A percentile compares a stretch with the other conserved stretches of the same genome.
Evolutionary conservation across 2,329 filamentous ascomycete species (phyloP).

Genomic region (Fusarium beomiforme): DNA sequence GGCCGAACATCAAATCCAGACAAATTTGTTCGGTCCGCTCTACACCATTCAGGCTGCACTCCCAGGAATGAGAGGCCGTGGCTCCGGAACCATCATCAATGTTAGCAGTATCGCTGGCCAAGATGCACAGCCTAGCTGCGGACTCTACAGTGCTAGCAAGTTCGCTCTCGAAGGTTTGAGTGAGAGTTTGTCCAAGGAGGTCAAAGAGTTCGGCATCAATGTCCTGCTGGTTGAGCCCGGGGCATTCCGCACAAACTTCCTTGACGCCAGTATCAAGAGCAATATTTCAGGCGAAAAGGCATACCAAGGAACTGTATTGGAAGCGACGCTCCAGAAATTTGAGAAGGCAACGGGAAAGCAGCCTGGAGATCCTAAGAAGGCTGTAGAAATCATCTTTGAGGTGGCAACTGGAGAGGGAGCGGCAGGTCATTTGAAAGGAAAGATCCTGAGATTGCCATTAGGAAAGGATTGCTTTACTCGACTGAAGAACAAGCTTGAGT

Average conservation of each 20-base stretch:
- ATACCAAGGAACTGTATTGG: conserved; percentile 45
- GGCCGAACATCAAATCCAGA: conserved; percentile 54
- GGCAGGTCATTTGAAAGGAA: conserved; percentile 42
- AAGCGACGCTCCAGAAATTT: conserved; percentile 40
- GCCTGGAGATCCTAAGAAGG: conserved; percentile 53
- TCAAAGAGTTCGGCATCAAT: conserved; percentile 55
- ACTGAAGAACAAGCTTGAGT: conserved; percentile 41
- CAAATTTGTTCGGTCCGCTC: conserved; percentile 61
- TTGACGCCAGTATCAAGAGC: conserved; percentile 43
- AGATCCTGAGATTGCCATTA: conserved; percentile 47
- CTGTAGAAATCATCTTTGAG: conserved; percentile 51
- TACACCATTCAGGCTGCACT: conserved; percentile 59
- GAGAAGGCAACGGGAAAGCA: conserved; percentile 47
- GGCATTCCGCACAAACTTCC: conserved; percentile 60
- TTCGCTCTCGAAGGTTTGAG: conserved; percentile 54
- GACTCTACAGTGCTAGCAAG: conserved; percentile 59
- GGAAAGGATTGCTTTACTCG: conserved; percentile 47
- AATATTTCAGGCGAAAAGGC: conserved; percentile 31
- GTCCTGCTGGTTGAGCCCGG: conserved; percentile 60
- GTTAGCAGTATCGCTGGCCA: conserved; percentile 58
- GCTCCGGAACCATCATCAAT: conserved; percentile 57
- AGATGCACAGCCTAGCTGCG: conserved; percentile 50
- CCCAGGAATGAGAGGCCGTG: conserved; percentile 55
- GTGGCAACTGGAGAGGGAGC: conserved; percentile 46
- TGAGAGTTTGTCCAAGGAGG: conserved; percentile 55